Evolutionary conservation across 2,329 filamentous ascomycete species (phyloP), one percentile per base, ranked within the genome.

Genomic region (Thielaviopsis ethacetica): DNA sequence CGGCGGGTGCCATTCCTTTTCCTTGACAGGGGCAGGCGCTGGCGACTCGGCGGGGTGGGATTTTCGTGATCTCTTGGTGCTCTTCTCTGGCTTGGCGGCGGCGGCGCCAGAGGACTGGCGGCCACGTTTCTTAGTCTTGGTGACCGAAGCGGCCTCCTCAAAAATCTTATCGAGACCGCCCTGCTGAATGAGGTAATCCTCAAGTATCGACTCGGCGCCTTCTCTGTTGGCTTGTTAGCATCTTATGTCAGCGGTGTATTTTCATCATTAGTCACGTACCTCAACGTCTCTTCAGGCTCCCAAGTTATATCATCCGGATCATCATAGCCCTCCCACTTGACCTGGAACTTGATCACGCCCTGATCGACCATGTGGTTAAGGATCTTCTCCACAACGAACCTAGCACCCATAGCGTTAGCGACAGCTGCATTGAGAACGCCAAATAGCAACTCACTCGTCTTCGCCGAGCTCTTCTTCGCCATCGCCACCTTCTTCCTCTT

Each of bases 301-400:
- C 86, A 91, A 0, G 88, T 93, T 65, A 80, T 71, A 64, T 93
- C 88, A 0, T 73, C 69, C 62, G 83, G 81, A 62, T 83, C 79
- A 0, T 86, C 80, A 62, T 84, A 93, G 2, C 87, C 87, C 63
- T 87, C 81, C 88, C 88, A 93, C 66, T 91, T 90, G 41, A 93
- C 85, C 56, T 84, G 76, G 66, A 85, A 90, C 53, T 76, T 75
- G 0, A 83, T 65, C 4, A 68, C 67, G 21, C 78, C 79, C 72
- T 81, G 61, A 44, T 79, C 74, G 52, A 85, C 75, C 58, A 78
- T 76, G 70, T 91, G 88, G 34, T 72, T 75, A 53, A 83, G 67
- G 64, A 93, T 90, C 65, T 81, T 79, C 67, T 91, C 86, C 4
- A 93, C 86, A 15, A 88, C 78, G 65, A 79, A 91, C 66, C 85